phyloP scores from a whole-genome alignment of 495 filamentous ascomycete genomes.

The Cudoniella acicularis region DNA sequence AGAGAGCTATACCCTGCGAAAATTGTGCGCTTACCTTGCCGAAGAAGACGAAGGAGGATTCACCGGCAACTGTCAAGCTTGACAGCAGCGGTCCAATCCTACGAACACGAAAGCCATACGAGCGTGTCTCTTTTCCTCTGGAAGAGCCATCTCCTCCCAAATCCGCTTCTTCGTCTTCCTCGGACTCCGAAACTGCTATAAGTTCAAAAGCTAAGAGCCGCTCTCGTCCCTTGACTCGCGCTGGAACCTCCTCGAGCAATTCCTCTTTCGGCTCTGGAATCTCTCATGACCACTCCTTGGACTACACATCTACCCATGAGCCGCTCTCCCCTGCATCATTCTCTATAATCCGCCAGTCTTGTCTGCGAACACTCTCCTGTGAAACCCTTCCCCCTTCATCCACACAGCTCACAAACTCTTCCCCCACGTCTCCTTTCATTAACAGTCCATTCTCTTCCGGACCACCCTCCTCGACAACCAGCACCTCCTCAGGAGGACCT shows the following conservation, averaged over 20 bases:
- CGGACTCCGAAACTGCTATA: conserved; percentile 22
- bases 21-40: conserved; percentile 61
- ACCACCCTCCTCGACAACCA: conserved; percentile 5
- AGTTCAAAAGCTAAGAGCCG: conserved; percentile 9
- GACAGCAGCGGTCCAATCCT: conserved; percentile 25
- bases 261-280: conserved; percentile 36
- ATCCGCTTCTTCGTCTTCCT: conserved; percentile 16
- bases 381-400: conserved; percentile 73
- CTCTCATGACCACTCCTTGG: conserved; percentile 73
- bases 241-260: conserved; percentile 28
- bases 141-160: conserved; percentile 21
- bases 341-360: conserved; percentile 78
- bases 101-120: conserved; percentile 25
- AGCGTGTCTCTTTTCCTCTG: conserved; percentile 11
- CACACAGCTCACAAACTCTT: conserved; percentile 13
- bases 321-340: conserved; percentile 74
- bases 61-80: conserved; percentile 2
- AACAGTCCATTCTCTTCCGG: conserved; percentile 27
- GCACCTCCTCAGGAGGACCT: conserved; percentile 55
- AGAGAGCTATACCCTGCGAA: conserved; percentile 51
- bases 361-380: conserved; percentile 79
- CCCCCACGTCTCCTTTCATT: conserved; percentile 33
- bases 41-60: conserved; percentile 38
- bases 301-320: conserved; percentile 82
- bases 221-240: conserved; percentile 7